Evolutionary conservation across 78 protist species (phyloP).

Genomic region (Dictyostelium citrinum): DNA sequence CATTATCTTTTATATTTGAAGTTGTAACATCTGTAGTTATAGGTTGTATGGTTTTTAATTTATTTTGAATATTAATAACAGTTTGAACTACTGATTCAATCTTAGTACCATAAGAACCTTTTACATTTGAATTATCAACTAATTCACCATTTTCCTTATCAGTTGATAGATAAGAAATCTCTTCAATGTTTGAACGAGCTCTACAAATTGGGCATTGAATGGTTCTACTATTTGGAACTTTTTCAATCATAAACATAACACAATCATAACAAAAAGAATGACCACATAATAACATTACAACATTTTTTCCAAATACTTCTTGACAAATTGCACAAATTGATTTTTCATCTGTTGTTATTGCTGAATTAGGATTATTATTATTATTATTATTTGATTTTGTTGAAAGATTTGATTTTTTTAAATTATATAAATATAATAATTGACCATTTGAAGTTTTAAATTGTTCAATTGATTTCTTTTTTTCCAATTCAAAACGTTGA

Average conservation of each 20-base stretch:
- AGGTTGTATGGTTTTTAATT: neutral
- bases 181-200: constrained; percentile 37
- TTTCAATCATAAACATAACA: constrained; percentile 41
- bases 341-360: neutral
- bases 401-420: constrained; percentile 14
- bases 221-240: constrained; percentile 13
- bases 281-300: constrained; percentile 58
- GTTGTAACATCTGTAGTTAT: neutral
- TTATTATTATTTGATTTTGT: neutral
- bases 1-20: neutral
- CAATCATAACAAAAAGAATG: constrained; percentile 70
- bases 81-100: constrained; percentile 51
- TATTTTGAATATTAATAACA: neutral
- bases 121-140: neutral
- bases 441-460: constrained; percentile 21
- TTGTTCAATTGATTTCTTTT: constrained; percentile 25
- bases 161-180: constrained; percentile 29
- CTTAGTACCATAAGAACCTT: constrained; percentile 78
- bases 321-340: constrained; percentile 53
- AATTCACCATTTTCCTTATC: neutral
- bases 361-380: neutral
- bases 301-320: constrained; percentile 34
- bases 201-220: constrained; percentile 73
- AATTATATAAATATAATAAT: constrained; percentile 14
- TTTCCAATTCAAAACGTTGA: constrained; percentile 26